Percentiles rank a stretch among this genome's conserved stretches.
These are phyloP conservation scores for Sideroxylon spinosum DNA, from an alignment of 179 eudicot genomes.

Conservation along the genomic window DNA sequence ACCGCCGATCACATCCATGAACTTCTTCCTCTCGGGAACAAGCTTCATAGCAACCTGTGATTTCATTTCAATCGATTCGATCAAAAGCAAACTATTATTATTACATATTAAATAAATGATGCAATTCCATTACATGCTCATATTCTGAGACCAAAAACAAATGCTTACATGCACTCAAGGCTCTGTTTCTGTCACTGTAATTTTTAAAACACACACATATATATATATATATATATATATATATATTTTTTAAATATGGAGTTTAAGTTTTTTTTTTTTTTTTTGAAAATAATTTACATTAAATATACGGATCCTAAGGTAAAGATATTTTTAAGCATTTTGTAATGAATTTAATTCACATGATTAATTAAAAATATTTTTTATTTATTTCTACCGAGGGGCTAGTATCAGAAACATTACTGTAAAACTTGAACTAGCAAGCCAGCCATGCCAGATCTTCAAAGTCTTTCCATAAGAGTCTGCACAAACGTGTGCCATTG, in stretches of 20 bases:
- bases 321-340: background rate
- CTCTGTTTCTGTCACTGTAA: no score
- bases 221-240: no score
- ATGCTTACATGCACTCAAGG: no score
- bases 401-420: slow-evolving; percentile 37
- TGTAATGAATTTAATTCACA: background rate
- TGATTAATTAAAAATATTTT: background rate
- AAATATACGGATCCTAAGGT: no score
- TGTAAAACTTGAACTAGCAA: slow-evolving; percentile 80
- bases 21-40: slow-evolving; percentile 83
- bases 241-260: no score
- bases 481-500: slow-evolving; percentile 69
- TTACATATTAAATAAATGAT: no score
- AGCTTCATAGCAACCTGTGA: slow-evolving; percentile 80
- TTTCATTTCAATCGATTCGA: slow-evolving; percentile 17
- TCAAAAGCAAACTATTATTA: no score
- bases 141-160: no score
- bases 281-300: no score
- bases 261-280: no score
- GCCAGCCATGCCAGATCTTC: slow-evolving; percentile 98
- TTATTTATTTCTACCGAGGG: background rate
- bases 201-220: no score
- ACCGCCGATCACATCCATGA: slow-evolving; percentile 72
- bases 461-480: slow-evolving; percentile 81
- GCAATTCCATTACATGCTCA: no score